Percentiles rank a stretch among this genome's conserved stretches.
Evolutionary conservation across 2,329 filamentous ascomycete species (phyloP).

Genomic region (Aspergillus sp.): DNA sequence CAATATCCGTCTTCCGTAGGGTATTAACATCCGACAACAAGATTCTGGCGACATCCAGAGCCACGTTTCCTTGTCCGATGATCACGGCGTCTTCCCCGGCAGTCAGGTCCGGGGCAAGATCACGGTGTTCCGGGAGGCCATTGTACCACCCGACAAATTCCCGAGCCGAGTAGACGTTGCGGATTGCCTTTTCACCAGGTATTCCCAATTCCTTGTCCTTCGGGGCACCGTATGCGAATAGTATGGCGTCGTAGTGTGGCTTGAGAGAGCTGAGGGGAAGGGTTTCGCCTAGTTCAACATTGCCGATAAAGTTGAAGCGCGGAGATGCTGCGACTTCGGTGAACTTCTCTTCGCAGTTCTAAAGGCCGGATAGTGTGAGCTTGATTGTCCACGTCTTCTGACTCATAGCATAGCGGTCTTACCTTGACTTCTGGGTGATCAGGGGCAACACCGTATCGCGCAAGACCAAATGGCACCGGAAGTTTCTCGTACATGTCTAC

Average conservation of each 20-base stretch:
- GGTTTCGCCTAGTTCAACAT: conserved; percentile 72
- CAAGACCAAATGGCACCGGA: conserved; percentile 88
- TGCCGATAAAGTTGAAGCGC: conserved; percentile 88
- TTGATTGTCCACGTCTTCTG: not conserved
- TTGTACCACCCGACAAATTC: conserved; percentile 99
- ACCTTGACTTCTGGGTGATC: conserved; percentile 99
- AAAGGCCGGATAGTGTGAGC: conserved; percentile 3
- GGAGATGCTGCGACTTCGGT: conserved; percentile 80
- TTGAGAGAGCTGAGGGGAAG: conserved; percentile 70
- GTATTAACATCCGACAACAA: conserved; percentile 73
- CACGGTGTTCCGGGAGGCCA: conserved; percentile 78
- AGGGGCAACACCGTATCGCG: conserved; percentile 93
- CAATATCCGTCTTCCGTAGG: conserved; percentile 82
- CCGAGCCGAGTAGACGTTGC: conserved; percentile 81
- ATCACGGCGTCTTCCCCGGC: conserved; percentile 80
- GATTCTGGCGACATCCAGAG: conserved; percentile 87
- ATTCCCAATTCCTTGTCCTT: conserved; percentile 78
- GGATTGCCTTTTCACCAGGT: conserved; percentile 68
- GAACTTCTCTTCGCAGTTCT: conserved; percentile 96
- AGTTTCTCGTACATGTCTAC: conserved; percentile 97
- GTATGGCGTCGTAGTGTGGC: conserved; percentile 84
- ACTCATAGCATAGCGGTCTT: conserved; percentile 16
- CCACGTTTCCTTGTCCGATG: conserved; percentile 94
- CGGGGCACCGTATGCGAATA: conserved; percentile 91
- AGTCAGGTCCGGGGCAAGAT: conserved; percentile 71